Percentiles rank a stretch among this genome's conserved stretches.
Conservation (phyloP, 2,329 filamentous ascomycete species). For the Fusarium palustre region DNA sequence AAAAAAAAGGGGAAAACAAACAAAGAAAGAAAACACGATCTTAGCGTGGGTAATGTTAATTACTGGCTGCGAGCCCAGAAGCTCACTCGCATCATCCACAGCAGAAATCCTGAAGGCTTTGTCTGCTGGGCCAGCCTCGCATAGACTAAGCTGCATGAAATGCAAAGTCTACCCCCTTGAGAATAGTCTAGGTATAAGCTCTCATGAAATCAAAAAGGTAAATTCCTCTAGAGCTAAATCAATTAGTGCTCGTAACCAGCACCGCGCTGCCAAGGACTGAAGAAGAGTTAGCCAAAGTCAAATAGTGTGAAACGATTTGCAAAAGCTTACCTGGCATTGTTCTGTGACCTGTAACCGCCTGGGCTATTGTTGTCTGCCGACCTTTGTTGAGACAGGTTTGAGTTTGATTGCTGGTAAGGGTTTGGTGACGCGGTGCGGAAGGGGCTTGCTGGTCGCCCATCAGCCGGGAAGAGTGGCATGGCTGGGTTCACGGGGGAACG, state of each 20-base stretch:
- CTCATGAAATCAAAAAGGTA: constrained; percentile 32
- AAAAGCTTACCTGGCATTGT: constrained; percentile 54
- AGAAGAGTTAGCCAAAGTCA: constrained; percentile 31
- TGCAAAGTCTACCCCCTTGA: constrained; percentile 25
- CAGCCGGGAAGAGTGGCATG: constrained; percentile 58
- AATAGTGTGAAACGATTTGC: neutral
- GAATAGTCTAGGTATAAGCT: constrained; percentile 30
- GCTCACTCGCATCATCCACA: constrained; percentile 12
- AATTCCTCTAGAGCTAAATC: constrained; percentile 27
- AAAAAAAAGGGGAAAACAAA: constrained; percentile 14
- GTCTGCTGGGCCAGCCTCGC: constrained; percentile 14
- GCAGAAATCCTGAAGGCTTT: constrained; percentile 15
- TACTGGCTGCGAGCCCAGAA: constrained; percentile 15
- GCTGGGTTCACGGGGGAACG: constrained; percentile 57
- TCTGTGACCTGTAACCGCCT: constrained; percentile 52
- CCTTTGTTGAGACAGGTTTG: constrained; percentile 51
- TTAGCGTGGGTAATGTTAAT: constrained; percentile 25
- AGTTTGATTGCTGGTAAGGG: constrained; percentile 50
- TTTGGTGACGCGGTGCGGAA: constrained; percentile 53
- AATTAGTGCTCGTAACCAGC: constrained; percentile 57
- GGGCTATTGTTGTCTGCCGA: constrained; percentile 51
- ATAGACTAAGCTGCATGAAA: constrained; percentile 26
- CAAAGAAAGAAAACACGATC: constrained; percentile 30
- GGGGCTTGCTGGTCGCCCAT: constrained; percentile 52
- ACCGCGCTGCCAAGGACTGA: constrained; percentile 60